A percentile compares a stretch with the other conserved stretches of the same genome.
Conservation (phyloP, 768 basidiomycete species). For the Lentinula sp. region DNA sequence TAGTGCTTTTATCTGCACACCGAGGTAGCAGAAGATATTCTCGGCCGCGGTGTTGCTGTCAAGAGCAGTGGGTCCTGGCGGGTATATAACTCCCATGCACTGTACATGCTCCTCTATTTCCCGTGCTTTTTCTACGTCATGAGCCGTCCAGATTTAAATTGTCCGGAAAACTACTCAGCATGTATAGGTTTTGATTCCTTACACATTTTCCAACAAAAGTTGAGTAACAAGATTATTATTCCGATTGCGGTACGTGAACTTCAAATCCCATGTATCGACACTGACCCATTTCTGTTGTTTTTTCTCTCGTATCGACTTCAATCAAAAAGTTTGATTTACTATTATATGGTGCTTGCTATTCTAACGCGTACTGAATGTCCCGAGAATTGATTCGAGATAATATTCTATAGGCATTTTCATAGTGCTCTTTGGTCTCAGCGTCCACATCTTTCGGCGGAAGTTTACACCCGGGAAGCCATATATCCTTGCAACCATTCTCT, state of each 20-base stretch:
- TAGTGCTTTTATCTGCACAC: too few species aligned
- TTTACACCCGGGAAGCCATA: background rate
- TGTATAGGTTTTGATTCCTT: background rate
- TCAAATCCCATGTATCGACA: background rate
- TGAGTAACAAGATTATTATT: background rate
- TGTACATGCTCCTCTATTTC: too few species aligned
- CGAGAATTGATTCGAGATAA: too few species aligned
- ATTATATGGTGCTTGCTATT: background rate
- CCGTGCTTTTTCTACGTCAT: background rate
- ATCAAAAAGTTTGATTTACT: background rate
- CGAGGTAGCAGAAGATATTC: too few species aligned
- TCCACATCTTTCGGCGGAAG: background rate
- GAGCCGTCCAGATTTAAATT: background rate
- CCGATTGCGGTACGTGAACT: background rate
- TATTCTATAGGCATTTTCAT: background rate
- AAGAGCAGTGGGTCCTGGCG: too few species aligned
- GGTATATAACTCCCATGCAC: too few species aligned
- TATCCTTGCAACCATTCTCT: background rate
- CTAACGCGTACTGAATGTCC: background rate
- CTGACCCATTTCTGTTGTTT: too few species aligned
- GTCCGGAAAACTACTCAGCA: background rate
- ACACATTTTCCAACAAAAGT: background rate
- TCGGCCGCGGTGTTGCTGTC: too few species aligned
- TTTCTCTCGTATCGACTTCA: background rate
- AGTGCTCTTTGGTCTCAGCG: background rate